These are phyloP conservation scores for Fusarium nanum DNA, from an alignment of 2,329 filamentous ascomycete genomes.

Conservation along the genomic window DNA sequence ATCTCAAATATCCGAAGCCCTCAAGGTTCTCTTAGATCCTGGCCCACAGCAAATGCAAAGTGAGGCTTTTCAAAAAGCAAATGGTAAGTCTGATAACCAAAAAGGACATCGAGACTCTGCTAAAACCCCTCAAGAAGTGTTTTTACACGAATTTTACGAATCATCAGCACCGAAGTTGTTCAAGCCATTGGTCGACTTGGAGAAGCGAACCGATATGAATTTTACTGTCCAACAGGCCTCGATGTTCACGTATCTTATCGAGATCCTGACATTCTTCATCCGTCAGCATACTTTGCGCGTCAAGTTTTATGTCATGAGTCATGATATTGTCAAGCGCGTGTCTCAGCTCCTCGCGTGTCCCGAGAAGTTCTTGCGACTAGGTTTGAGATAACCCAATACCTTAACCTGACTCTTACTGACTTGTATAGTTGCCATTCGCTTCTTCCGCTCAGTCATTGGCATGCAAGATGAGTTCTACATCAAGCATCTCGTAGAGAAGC, in stretches of 20 bases:
- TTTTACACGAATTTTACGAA: slow-evolving; percentile 91
- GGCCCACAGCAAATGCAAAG: slow-evolving; percentile 57
- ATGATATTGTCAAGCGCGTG: slow-evolving; percentile 82
- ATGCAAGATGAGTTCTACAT: slow-evolving; percentile 93
- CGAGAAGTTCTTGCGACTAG: slow-evolving; percentile 92
- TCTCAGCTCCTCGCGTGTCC: slow-evolving; percentile 83
- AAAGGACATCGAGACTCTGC: slow-evolving; percentile 63
- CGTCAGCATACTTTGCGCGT: slow-evolving; percentile 87
- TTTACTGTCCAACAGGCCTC: slow-evolving; percentile 87
- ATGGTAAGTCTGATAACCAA: slow-evolving; percentile 76
- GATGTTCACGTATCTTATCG: slow-evolving; percentile 90
- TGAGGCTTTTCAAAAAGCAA: slow-evolving; percentile 71
- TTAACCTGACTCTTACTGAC: slow-evolving; percentile 42
- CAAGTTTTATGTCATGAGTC: slow-evolving; percentile 86
- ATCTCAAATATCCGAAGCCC: slow-evolving; percentile 92
- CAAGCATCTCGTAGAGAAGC: slow-evolving; percentile 83
- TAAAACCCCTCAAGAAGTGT: slow-evolving; percentile 83
- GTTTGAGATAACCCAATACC: slow-evolving; percentile 59
- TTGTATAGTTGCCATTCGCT: slow-evolving; percentile 83
- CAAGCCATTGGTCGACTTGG: slow-evolving; percentile 84
- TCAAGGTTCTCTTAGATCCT: slow-evolving; percentile 91
- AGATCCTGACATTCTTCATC: slow-evolving; percentile 94
- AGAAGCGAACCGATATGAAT: slow-evolving; percentile 73
- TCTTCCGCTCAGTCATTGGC: slow-evolving; percentile 87
- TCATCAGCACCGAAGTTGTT: slow-evolving; percentile 87